Evolutionary conservation across 192 early-diverging fungal species (phyloP).

Genomic region (Thamnidium elegans): DNA sequence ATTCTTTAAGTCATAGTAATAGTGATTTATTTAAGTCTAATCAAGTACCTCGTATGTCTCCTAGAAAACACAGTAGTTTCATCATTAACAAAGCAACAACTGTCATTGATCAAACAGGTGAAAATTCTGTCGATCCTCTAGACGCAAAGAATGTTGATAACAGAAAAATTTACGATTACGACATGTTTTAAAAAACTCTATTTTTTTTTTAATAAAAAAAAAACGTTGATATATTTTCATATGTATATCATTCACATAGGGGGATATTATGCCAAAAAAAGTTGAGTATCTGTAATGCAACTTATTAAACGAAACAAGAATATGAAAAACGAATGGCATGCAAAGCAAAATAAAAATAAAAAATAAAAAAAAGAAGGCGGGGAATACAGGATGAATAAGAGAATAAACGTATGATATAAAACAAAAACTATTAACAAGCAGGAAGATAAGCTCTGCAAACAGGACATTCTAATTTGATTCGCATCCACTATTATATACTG

Average conservation of each 20-base stretch:
- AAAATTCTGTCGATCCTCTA: slow-evolving; percentile 22
- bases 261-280: too few relatives aligned
- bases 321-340: too few relatives aligned
- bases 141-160: slow-evolving; percentile 35
- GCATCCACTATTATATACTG: slow-evolving; percentile 59
- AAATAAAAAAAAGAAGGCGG: too few relatives aligned
- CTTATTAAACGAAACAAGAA: too few relatives aligned
- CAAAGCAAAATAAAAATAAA: too few relatives aligned
- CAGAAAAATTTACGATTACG: slow-evolving; percentile 22
- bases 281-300: too few relatives aligned
- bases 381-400: too few relatives aligned
- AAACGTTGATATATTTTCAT: too few relatives aligned
- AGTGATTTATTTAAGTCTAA: slow-evolving; percentile 11
- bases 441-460: slow-evolving; percentile 62
- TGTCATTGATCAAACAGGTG: neutral
- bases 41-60: neutral
- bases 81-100: neutral
- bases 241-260: too few relatives aligned
- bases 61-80: slow-evolving; percentile 20
- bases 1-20: neutral
- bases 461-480: slow-evolving; percentile 76
- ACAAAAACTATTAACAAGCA: slow-evolving; percentile 37
- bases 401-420: too few relatives aligned
- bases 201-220: too few relatives aligned
- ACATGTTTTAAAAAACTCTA: slow-evolving; percentile 9